Base-by-base conservation (phyloP, 1,139 yeast species). In the Spencermartinsiella ligniputridi region DNA sequence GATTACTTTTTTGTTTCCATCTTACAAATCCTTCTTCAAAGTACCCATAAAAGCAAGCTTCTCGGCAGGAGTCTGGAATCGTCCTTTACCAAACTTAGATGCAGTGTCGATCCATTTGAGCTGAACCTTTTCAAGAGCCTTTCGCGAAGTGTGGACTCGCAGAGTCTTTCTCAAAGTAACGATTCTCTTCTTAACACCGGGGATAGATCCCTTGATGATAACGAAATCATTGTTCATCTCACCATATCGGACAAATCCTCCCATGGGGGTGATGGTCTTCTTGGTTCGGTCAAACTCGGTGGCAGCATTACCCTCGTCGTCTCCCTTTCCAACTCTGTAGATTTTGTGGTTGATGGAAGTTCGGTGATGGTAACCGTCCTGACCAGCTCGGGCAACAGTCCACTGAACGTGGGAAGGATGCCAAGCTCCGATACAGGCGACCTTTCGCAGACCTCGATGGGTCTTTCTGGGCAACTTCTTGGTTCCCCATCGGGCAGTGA, bases 361-460 rank as follows among this genome's bases (percentile, higher is more conserved):
- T 86, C 99, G 90, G 94, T 89, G 96, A 80, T 92, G 98, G 96
- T 86, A 92, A 88, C 99, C 99, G 81, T 84, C 88, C 83, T 92
- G 98, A 92, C 99, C 99, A 68, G 98, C 97, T 80, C 99, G 89
- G 68, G 98, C 97, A 76, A 92, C 98, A 71, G 97, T 86, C 95
- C 95, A 92, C 78, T 83, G 79, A 71, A 92, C 99, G 81, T 92
- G 96, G 78, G 96, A 85, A 76, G 98, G 98, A 81, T 92, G 98
- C 99, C 99, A 92, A 72, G 99, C 97, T 84, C 99, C 99, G 71
- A 92, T 94, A 89, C 99, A 92, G 72, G 98, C 99, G 77, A 92
- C 98, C 89, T 94, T 94, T 84, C 99, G 89, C 74, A 90, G 83
- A 92, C 99, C 99, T 85, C 97, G 89, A 79, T 92, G 99, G 74